Base-by-base conservation (phyloP, 192 early-diverging fungal species). In the Rhizophagus sp. region DNA sequence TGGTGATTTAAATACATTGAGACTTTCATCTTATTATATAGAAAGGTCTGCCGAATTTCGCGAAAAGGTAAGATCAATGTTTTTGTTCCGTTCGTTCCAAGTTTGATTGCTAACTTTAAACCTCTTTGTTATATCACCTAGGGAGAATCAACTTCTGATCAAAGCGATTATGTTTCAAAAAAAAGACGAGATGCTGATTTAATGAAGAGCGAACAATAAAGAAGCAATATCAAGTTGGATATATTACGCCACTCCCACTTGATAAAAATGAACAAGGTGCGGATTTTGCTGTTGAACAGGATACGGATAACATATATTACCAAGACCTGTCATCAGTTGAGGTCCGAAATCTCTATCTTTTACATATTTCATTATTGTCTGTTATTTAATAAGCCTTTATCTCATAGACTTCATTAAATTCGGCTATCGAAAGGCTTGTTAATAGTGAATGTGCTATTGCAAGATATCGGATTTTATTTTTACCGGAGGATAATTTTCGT, bases 351-450 rank as follows among this genome's bases (percentile, higher is more conserved):
- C 49, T 78, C 47, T 69, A 69, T 69, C 47, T 78, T 78, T 78
- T 78, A 30, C 41, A 78, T 78, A 78, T 69, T 78, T 69, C 50
- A 70, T 70, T 69, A 70, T 78, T 78, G 77, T 78, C 77, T 78
- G 64, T 78, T 78, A 78, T 78, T 47, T 67, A 78, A 78, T 78
- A 78, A 67, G 2, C 66, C 17, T 78, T 61, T 78, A 67, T 69
- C 17, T 70, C 73, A 47, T 78, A 78, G 76, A 78, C 76, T 78
- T 66, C 63, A 66, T 78, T 66, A 78, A 78, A 66, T 67, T 78
- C 63, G 76, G 76, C 63, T 78, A 78, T 78, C 63, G 64, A 66
- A 78, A 78, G 36, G 24, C 76, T 49, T 78, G 47, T 47, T 78
- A 66, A 50, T 66, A 78, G 62, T 67, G 39, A 78, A 78, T 2